Evolutionary conservation across 306 rosid genomes (phyloP), one percentile per base, ranked within the genome.

Genomic region (Cyclanthera cordifolia): DNA sequence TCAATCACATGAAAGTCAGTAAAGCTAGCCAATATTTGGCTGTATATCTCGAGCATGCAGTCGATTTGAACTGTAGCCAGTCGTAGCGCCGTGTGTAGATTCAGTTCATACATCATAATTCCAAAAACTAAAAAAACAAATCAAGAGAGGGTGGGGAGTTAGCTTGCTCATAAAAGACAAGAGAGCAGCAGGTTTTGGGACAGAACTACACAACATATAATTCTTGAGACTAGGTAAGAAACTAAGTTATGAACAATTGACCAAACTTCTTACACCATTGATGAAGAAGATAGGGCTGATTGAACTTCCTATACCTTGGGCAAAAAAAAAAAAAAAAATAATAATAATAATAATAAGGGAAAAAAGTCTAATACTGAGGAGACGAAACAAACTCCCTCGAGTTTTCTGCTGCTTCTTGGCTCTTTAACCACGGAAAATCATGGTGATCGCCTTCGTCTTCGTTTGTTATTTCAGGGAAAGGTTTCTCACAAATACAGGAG

Each of bases 401-500:
- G 55, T 14, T 45, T 66, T 66, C 55, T 15, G 27, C 23, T 45
- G 47, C 12, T 46, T 20, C 24, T 24, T 45, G 50, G 46, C 65
- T 68, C 72, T 69, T 69, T 64, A 4, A 23, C 78, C 47, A 16
- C 63, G 4, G 81, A 72, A 47, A 78, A 48, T 17, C 84, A 69
- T 72, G 80, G 70, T 72, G 80, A 73, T 72, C 59, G 47, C 54
- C 79, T 46, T 49, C 54, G 41, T 70, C 78, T 56, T 69, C 37
- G 14, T 59, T 78, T 6, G 58, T 57, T 49, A 74, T 71, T 27
- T 74, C 71, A 57, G 70, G 68, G 34, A 61, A 73, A 34, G 93
- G 85, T 78, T 90, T 94, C 83, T 83, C 84, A 57, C 97, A 94
- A 15, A 94, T 47, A 67, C 99, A 94, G 9, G 84, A 47, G 60